A percentile compares a stretch with the other conserved stretches of the same genome.
Conservation (phyloP, 768 basidiomycete genomes). For the Leccinum subgranulosum region DNA sequence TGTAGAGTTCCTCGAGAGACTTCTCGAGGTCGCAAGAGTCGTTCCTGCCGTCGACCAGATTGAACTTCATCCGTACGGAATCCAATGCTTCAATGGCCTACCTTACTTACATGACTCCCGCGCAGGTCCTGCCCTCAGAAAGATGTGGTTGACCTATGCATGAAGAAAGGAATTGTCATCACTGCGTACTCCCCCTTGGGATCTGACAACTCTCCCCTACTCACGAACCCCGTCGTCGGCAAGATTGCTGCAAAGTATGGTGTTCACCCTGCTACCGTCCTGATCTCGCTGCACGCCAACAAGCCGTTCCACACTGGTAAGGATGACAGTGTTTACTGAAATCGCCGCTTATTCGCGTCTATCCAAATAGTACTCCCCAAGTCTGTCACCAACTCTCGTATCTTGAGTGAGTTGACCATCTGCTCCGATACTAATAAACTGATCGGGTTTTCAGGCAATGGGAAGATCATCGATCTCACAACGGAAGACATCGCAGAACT, state of each 20-base stretch:
- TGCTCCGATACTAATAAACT: not conserved
- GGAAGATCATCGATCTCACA: constrained; percentile 57
- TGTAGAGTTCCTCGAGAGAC: constrained; percentile 55
- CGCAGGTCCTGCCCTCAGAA: not conserved
- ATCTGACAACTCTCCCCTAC: constrained; percentile 69
- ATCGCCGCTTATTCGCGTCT: not conserved
- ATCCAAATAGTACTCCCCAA: constrained; percentile 58
- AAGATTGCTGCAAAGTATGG: constrained; percentile 61
- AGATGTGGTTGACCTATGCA: constrained; percentile 54
- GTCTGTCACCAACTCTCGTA: constrained; percentile 70
- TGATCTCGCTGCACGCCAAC: constrained; percentile 75
- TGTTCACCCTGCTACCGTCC: constrained; percentile 58
- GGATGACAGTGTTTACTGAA: not conserved
- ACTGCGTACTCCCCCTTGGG: constrained; percentile 85
- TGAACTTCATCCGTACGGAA: constrained; percentile 60
- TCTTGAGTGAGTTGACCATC: constrained; percentile 41
- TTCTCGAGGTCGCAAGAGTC: constrained; percentile 52
- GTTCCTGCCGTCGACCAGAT: constrained; percentile 80
- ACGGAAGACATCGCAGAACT: constrained; percentile 60
- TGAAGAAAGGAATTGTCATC: constrained; percentile 59
- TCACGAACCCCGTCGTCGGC: constrained; percentile 54
- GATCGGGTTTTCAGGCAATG: constrained; percentile 44
- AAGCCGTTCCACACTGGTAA: constrained; percentile 51
- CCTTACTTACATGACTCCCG: not conserved
- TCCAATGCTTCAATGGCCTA: constrained; percentile 17